Percentiles rank a stretch among this genome's conserved stretches.
Conservation (phyloP, 805 yeast genomes). For the Saccharomycopsis schoenii region DNA sequence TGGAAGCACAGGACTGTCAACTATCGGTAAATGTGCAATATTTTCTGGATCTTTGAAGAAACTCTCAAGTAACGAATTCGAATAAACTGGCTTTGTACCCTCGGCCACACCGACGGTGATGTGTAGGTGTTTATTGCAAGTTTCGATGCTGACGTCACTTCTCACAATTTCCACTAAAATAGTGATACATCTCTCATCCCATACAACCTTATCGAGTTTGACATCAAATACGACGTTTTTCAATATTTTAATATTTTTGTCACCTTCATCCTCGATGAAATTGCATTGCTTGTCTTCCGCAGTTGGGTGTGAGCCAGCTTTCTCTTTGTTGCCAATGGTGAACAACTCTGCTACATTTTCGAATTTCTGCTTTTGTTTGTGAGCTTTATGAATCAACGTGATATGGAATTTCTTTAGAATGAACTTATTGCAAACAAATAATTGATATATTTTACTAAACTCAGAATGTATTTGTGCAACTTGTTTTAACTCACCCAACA, state of each 20-base stretch:
- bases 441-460: slow-evolving; percentile 4
- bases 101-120: slow-evolving; percentile 61
- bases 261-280: neutral
- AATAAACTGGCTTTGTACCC: slow-evolving; percentile 39
- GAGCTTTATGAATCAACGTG: slow-evolving; percentile 46
- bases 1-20: neutral
- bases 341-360: neutral
- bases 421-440: slow-evolving; percentile 26
- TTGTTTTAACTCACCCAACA: neutral
- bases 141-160: slow-evolving; percentile 8
- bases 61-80: slow-evolving; percentile 33
- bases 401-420: slow-evolving; percentile 54
- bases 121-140: slow-evolving; percentile 39
- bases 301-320: neutral
- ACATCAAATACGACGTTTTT: slow-evolving; percentile 27
- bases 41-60: neutral
- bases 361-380: slow-evolving; percentile 16
- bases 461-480: neutral
- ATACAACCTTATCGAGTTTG: slow-evolving; percentile 34
- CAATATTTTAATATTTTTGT: neutral
- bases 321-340: neutral
- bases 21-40: neutral
- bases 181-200: slow-evolving; percentile 45
- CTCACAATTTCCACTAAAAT: slow-evolving; percentile 34
- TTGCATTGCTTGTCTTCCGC: neutral